Conservation (phyloP, 2,329 filamentous ascomycete genomes). For the Lomentospora prolificans region DNA sequence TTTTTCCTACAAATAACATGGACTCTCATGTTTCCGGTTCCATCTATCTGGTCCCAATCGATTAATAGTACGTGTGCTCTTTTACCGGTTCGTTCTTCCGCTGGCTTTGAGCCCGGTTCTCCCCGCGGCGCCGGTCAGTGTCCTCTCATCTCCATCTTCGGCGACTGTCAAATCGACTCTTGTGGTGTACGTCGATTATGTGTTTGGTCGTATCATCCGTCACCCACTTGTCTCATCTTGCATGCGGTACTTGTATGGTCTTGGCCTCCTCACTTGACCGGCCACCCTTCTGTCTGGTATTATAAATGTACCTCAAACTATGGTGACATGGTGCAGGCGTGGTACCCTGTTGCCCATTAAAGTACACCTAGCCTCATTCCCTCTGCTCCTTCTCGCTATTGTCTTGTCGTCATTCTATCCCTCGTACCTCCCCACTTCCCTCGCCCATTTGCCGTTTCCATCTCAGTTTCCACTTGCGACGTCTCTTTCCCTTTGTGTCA, state of each 20-base stretch:
- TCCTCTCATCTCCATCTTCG: neutral
- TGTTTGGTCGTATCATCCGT: neutral
- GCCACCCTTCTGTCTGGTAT: neutral
- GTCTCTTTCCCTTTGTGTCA: neutral
- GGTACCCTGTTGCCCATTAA: neutral
- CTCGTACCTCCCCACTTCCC: neutral
- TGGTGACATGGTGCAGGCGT: neutral
- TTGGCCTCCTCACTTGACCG: neutral
- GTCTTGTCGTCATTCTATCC: slow-evolving; percentile 8
- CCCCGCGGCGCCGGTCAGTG: neutral
- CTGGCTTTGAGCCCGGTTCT: neutral
- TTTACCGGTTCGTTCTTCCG: neutral
- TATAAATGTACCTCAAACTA: neutral
- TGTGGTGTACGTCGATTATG: neutral
- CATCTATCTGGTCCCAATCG: too few relatives aligned
- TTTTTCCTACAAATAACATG: too few relatives aligned
- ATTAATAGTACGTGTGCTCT: too few relatives aligned
- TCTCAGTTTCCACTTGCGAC: neutral
- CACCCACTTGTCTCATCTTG: neutral
- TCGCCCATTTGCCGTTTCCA: neutral
- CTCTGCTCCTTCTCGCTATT: neutral
- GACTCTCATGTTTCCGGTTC: too few relatives aligned
- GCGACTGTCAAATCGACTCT: neutral
- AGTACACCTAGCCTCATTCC: slow-evolving; percentile 5
- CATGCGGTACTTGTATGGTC: neutral